These are phyloP conservation scores for Gardenia jasminoides DNA, from an alignment of 257 asterid genomes.

Conservation along the genomic window DNA sequence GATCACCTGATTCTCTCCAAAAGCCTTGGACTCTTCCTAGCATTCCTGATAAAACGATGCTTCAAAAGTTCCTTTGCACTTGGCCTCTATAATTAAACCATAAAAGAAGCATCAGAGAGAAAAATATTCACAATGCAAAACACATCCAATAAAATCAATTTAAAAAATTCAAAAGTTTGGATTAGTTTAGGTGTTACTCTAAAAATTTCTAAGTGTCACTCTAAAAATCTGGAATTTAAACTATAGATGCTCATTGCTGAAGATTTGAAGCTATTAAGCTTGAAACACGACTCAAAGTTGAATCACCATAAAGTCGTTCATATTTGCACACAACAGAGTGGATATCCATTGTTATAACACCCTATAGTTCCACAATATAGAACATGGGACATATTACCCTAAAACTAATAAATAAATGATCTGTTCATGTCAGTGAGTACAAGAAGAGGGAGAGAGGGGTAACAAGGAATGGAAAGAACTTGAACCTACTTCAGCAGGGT, in stretches of 20 bases:
- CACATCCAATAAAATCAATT: not conserved
- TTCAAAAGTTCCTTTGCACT: slow-evolving; percentile 95
- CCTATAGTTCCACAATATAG: not conserved
- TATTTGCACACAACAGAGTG: not conserved
- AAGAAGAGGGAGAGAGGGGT: slow-evolving; percentile 1
- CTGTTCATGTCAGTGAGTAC: not conserved
- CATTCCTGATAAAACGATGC: slow-evolving; percentile 88
- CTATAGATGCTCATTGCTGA: not conserved
- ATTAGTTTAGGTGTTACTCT: not conserved
- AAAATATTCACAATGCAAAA: slow-evolving; percentile 1
- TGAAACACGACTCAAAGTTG: not conserved
- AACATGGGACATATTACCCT: not conserved
- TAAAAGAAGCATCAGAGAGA: slow-evolving; percentile 7
- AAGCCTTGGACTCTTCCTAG: slow-evolving; percentile 90
- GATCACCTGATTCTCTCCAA: slow-evolving; percentile 90
- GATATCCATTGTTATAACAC: not conserved
- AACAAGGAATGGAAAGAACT: slow-evolving; percentile 19
- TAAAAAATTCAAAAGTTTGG: not conserved
- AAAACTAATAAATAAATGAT: not conserved
- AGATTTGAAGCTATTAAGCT: not conserved
- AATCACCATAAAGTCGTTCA: not conserved
- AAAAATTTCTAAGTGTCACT: too few relatives aligned
- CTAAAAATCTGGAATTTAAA: not conserved
- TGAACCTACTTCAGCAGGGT: slow-evolving; percentile 79
- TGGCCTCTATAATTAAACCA: slow-evolving; percentile 58